Evolutionary conservation across 169 alveolate genomes (phyloP), one percentile per base, ranked within the genome.

Genomic region (Plasmodium chabaudi): DNA sequence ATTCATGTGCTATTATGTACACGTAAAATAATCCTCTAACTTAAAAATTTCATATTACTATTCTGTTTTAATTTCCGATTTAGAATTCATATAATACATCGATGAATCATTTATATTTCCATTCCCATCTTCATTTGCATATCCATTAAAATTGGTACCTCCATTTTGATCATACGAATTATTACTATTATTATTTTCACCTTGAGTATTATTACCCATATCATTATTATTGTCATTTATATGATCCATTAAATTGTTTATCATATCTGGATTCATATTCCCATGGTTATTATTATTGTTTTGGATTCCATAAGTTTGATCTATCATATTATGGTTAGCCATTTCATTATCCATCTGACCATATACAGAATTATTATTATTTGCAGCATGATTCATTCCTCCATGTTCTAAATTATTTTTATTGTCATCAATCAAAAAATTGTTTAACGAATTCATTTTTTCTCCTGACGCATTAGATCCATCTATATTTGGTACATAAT

Each of bases 61-160:
- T 34, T 77, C 77, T 17, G 88, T 77, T 57, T 77, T 49, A 13
- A 77, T 77, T 57, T 77, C 88, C 27, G 88, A 15, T 15, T 77
- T 77, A 17, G 46, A 74, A 23, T 44, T 64, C 88, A 77, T 56
- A 57, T 64, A 77, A 34, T 77, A 77, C n/a, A 77, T 12, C 9
- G 88, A 77, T 12, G 88, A 46, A 25, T 77, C 72, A 34, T 49
- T 64, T 10, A 34, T 13, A 56, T 77, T 75, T 15, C 65, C 65
- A 0, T 55, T 39, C 6, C 51, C 65, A 68, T 64, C 47, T n/a
- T 77, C 88, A 77, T 69, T 68, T 21, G 21, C 55, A 15, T 51
- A 77, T 0, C 60, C 5, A 56, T 51, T 77, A 51, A 63, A 77
- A 77, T 64, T 77, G 27, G 17, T 19, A 42, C 67, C 44, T 61